A percentile compares a stretch with the other conserved stretches of the same genome.
These are phyloP conservation scores for Lentinus brumalis DNA, from an alignment of 768 basidiomycete genomes.

Conservation along the genomic window DNA sequence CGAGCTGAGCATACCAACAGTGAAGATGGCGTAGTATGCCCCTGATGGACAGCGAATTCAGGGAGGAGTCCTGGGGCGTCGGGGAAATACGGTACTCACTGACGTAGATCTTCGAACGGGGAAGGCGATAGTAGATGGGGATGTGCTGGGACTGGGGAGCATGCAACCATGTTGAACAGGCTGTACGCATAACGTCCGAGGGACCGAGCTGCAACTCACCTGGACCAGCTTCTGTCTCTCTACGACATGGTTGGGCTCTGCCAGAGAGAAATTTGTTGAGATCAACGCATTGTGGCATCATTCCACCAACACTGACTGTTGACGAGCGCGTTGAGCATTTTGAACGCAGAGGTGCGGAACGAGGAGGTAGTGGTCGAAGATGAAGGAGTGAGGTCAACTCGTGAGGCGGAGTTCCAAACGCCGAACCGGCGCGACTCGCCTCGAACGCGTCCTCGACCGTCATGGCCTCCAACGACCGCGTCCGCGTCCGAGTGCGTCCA, in stretches of 20 bases:
- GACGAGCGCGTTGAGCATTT: slow-evolving; percentile 64
- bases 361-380: slow-evolving; percentile 40
- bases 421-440: slow-evolving; percentile 38
- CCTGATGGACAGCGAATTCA: slow-evolving; percentile 38
- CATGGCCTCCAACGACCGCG: slow-evolving; percentile 67
- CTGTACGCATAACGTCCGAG: not conserved
- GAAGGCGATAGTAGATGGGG: slow-evolving; percentile 60
- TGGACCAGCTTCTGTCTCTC: slow-evolving; percentile 70
- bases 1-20: slow-evolving; percentile 55
- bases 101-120: slow-evolving; percentile 65
- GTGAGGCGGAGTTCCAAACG: slow-evolving; percentile 36
- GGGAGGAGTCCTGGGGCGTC: not conserved
- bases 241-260: slow-evolving; percentile 65
- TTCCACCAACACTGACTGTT: slow-evolving; percentile 50
- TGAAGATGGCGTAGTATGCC: slow-evolving; percentile 54
- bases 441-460: slow-evolving; percentile 34
- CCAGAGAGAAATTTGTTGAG: slow-evolving; percentile 18
- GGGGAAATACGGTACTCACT: slow-evolving; percentile 43
- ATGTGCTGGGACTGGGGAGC: slow-evolving; percentile 40
- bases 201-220: slow-evolving; percentile 39
- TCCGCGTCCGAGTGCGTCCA: slow-evolving; percentile 74
- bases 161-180: not conserved
- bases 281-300: not conserved
- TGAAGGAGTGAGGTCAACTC: slow-evolving; percentile 12
- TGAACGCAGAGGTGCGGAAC: slow-evolving; percentile 38